A percentile compares a stretch with the other conserved stretches of the same genome.
Evolutionary conservation across 306 rosid genomes (phyloP).

Genomic region (Pterocarpus santalinus): DNA sequence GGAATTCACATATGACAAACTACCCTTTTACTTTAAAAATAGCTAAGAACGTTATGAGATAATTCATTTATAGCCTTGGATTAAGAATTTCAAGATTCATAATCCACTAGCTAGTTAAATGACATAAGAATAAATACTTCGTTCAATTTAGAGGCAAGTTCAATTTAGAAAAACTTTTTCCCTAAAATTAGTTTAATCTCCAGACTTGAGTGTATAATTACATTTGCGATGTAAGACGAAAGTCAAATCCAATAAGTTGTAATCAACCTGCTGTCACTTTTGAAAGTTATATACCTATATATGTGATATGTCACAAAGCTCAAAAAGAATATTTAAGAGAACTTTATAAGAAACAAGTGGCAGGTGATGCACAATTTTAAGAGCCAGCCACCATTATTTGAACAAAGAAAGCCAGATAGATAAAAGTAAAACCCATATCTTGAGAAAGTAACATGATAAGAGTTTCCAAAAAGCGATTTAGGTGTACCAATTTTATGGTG

Average conservation of each 20-base stretch:
- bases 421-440: conserved; percentile 52
- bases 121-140: too few relatives aligned
- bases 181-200: not conserved
- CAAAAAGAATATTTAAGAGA: conserved; percentile 40
- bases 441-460: conserved; percentile 62
- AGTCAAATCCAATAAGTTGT: conserved; percentile 39
- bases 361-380: conserved; percentile 39
- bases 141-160: not conserved
- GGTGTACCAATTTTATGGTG: conserved; percentile 53
- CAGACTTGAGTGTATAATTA: not conserved
- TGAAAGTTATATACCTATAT: conserved; percentile 39
- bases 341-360: conserved; percentile 50
- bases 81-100: too few relatives aligned
- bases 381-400: conserved; percentile 45
- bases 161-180: not conserved
- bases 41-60: not conserved
- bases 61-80: not conserved
- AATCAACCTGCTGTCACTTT: conserved; percentile 36
- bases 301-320: conserved; percentile 19
- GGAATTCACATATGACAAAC: too few relatives aligned
- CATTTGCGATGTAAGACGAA: not conserved
- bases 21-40: too few relatives aligned
- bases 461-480: conserved; percentile 65
- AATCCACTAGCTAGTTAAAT: too few relatives aligned
- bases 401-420: conserved; percentile 39